A percentile compares a stretch with the other conserved stretches of the same genome.
phyloP scores from a whole-genome alignment of 768 basidiomycete species.

The Collybia nuda region DNA sequence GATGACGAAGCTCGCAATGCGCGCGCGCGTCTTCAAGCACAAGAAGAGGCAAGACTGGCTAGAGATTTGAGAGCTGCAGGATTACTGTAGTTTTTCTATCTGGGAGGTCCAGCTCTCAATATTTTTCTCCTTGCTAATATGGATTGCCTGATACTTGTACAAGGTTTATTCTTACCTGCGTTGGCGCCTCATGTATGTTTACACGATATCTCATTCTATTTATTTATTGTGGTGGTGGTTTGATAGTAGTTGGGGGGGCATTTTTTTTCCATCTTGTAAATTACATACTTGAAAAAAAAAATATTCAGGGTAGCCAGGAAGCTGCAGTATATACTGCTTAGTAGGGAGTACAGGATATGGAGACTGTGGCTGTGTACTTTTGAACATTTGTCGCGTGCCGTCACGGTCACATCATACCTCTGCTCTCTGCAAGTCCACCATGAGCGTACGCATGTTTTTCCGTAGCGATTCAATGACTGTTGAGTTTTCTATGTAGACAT shows the following conservation, averaged over 20 bases:
- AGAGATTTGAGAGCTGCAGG: conserved; percentile 55
- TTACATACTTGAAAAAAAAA: too few relatives aligned
- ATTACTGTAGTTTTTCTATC: conserved; percentile 36
- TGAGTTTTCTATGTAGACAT: conserved; percentile 24
- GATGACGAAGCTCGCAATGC: conserved; percentile 24
- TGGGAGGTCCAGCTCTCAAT: neutral
- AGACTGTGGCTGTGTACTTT: too few relatives aligned
- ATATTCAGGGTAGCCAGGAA: too few relatives aligned
- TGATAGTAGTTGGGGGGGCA: too few relatives aligned
- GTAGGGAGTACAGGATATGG: too few relatives aligned
- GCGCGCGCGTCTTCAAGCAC: conserved; percentile 24
- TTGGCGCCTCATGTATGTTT: too few relatives aligned
- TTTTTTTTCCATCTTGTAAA: too few relatives aligned
- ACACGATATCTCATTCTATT: too few relatives aligned
- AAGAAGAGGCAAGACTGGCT: conserved; percentile 45
- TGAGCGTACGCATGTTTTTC: conserved; percentile 19
- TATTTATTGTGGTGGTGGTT: too few relatives aligned
- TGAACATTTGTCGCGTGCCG: too few relatives aligned
- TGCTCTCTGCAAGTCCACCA: conserved; percentile 10
- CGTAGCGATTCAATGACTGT: neutral
- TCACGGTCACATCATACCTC: neutral
- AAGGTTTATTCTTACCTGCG: neutral
- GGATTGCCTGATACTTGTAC: neutral
- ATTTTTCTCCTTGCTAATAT: neutral
- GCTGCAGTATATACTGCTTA: too few relatives aligned